These are phyloP conservation scores for Talaromyces sp. DNA, from an alignment of 2,329 filamentous ascomycete genomes.

Conservation along the genomic window DNA sequence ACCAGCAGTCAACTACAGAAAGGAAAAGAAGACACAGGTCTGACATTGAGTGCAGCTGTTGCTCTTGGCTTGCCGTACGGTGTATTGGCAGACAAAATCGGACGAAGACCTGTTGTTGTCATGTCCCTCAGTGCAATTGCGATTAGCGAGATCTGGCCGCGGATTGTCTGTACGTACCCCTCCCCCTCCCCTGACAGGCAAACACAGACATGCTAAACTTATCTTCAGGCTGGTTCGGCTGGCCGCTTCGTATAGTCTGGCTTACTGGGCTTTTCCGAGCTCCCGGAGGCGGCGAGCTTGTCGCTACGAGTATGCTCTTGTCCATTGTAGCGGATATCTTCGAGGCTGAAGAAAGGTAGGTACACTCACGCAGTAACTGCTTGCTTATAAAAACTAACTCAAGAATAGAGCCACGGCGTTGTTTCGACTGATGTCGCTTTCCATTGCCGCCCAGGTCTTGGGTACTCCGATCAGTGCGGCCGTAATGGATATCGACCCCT, in stretches of 20 bases:
- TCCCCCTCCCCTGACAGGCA: not conserved
- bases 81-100: slow-evolving; percentile 24
- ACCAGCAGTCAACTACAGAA: not conserved
- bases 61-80: slow-evolving; percentile 26
- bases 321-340: slow-evolving; percentile 24
- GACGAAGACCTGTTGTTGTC: slow-evolving; percentile 21
- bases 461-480: slow-evolving; percentile 4
- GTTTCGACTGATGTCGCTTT: not conserved
- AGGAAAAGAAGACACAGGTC: not conserved
- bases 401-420: not conserved
- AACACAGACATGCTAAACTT: not conserved
- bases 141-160: slow-evolving; percentile 21
- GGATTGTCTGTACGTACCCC: slow-evolving; percentile 22
- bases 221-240: slow-evolving; percentile 2
- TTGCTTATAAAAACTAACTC: not conserved
- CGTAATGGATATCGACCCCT: not conserved
- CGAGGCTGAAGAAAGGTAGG: slow-evolving; percentile 24
- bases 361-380: not conserved
- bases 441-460: slow-evolving; percentile 1
- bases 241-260: slow-evolving; percentile 25
- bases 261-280: slow-evolving; percentile 17
- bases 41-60: slow-evolving; percentile 15
- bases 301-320: slow-evolving; percentile 16
- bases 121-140: slow-evolving; percentile 18
- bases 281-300: slow-evolving; percentile 23